These are phyloP conservation scores for Medicago ruthenica DNA, from an alignment of 306 rosid species.

Conservation along the genomic window DNA sequence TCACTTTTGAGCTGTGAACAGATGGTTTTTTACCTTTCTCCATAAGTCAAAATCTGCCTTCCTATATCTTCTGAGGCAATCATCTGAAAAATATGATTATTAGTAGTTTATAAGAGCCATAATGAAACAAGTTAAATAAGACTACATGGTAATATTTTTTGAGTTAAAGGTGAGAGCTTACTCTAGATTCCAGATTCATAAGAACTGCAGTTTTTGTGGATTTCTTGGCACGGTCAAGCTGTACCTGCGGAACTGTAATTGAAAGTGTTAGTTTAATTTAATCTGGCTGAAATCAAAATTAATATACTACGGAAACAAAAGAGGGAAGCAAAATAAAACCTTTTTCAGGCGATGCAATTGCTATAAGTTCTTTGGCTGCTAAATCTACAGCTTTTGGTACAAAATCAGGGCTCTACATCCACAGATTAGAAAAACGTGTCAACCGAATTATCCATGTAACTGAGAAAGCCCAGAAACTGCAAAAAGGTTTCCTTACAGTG, in stretches of 20 bases:
- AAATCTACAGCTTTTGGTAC: constrained; percentile 71
- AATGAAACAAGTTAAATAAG: neutral
- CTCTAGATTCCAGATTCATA: constrained; percentile 98
- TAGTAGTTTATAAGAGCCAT: neutral
- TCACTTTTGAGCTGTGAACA: neutral
- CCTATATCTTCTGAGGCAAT: constrained; percentile 95
- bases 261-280: constrained; percentile 4
- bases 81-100: constrained; percentile 56
- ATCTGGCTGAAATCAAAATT: neutral
- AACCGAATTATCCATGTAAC: constrained; percentile 25
- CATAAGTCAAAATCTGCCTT: constrained; percentile 92
- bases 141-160: neutral
- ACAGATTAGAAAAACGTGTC: constrained; percentile 39
- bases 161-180: constrained; percentile 44
- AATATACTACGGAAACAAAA: constrained; percentile 21
- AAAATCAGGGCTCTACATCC: constrained; percentile 69
- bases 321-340: constrained; percentile 52
- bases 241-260: constrained; percentile 69
- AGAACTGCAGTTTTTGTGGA: constrained; percentile 91
- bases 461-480: constrained; percentile 11
- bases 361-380: constrained; percentile 74
- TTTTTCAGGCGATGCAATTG: constrained; percentile 89
- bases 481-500: constrained; percentile 65
- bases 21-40: constrained; percentile 70
- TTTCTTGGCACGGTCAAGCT: constrained; percentile 90